phyloP scores from a whole-genome alignment of 2,329 filamentous ascomycete genomes.

The Blastomyces parvus region DNA sequence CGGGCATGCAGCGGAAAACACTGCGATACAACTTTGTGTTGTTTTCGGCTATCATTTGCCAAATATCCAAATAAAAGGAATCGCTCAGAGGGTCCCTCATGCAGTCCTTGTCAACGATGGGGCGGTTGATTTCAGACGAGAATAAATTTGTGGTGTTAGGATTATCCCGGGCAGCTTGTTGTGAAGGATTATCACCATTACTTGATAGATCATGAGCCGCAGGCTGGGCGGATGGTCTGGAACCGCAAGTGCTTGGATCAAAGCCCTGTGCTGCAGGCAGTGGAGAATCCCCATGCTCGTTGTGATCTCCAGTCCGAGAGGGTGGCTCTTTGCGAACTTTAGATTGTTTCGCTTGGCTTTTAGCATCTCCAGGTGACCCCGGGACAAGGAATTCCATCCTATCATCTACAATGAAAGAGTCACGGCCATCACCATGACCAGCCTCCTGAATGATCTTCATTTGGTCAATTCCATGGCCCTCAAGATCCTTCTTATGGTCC shows the following conservation, averaged over 20 bases:
- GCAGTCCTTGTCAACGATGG: conserved; percentile 74
- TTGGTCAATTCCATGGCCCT: conserved; percentile 66
- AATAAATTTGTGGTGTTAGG: conserved; percentile 42
- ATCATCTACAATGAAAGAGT: conserved; percentile 58
- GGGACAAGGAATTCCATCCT: conserved; percentile 61
- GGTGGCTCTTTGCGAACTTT: not conserved
- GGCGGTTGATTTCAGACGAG: conserved; percentile 58
- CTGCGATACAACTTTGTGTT: conserved; percentile 91
- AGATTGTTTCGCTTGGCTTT: not conserved
- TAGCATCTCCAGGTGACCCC: conserved; percentile 38
- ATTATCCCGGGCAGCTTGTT: conserved; percentile 36
- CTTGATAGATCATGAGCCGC: conserved; percentile 39
- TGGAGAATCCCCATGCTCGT: conserved; percentile 7
- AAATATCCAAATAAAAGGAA: conserved; percentile 75
- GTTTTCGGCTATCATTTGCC: conserved; percentile 79
- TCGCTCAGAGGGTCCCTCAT: conserved; percentile 84
- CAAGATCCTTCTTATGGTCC: conserved; percentile 63
- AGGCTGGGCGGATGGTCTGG: conserved; percentile 1
- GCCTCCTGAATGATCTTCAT: conserved; percentile 57
- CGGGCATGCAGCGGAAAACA: conserved; percentile 94
- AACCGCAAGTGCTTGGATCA: conserved; percentile 35
- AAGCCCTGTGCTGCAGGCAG: conserved; percentile 42
- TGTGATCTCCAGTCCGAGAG: not conserved
- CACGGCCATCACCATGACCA: conserved; percentile 55
- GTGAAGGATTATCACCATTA: conserved; percentile 51